phyloP scores from a whole-genome alignment of 2,329 filamentous ascomycete genomes.

The Clarireedia homoeocarpa region DNA sequence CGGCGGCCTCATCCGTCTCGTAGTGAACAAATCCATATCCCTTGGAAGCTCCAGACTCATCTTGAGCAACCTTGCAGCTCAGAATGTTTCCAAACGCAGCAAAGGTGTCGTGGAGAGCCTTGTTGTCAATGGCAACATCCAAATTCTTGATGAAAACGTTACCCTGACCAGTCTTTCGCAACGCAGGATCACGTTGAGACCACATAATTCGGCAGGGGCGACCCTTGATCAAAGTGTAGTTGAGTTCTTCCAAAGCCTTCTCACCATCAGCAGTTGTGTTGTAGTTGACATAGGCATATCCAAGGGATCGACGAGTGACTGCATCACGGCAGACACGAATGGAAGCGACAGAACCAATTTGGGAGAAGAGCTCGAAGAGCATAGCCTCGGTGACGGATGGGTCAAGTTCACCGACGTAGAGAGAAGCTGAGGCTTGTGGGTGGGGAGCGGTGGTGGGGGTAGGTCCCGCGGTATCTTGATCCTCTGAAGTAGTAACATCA shows the following conservation, averaged over 20 bases:
- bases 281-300: slow-evolving; percentile 99
- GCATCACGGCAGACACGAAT: slow-evolving; percentile 99
- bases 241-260: slow-evolving; percentile 97
- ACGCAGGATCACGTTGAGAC: slow-evolving; percentile 97
- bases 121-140: slow-evolving; percentile 98
- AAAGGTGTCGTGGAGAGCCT: slow-evolving; percentile 98
- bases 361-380: slow-evolving; percentile 99
- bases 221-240: slow-evolving; percentile 99
- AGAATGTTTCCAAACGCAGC: slow-evolving; percentile 98
- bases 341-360: slow-evolving; percentile 96
- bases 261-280: slow-evolving; percentile 95
- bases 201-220: slow-evolving; percentile 99
- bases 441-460: slow-evolving; percentile 69
- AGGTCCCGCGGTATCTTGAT: slow-evolving; percentile 56
- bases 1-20: slow-evolving; percentile 95
- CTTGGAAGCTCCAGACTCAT: slow-evolving; percentile 94
- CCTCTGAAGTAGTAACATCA: slow-evolving; percentile 52
- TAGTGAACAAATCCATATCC: slow-evolving; percentile 99
- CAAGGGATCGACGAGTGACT: slow-evolving; percentile 94
- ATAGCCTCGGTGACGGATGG: slow-evolving; percentile 97
- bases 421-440: slow-evolving; percentile 90
- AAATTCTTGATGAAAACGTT: slow-evolving; percentile 99
- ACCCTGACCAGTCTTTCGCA: slow-evolving; percentile 98
- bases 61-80: slow-evolving; percentile 98
- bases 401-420: slow-evolving; percentile 98